phyloP scores from a whole-genome alignment of 2,329 filamentous ascomycete species.

The Aspergillus spinulosporus region DNA sequence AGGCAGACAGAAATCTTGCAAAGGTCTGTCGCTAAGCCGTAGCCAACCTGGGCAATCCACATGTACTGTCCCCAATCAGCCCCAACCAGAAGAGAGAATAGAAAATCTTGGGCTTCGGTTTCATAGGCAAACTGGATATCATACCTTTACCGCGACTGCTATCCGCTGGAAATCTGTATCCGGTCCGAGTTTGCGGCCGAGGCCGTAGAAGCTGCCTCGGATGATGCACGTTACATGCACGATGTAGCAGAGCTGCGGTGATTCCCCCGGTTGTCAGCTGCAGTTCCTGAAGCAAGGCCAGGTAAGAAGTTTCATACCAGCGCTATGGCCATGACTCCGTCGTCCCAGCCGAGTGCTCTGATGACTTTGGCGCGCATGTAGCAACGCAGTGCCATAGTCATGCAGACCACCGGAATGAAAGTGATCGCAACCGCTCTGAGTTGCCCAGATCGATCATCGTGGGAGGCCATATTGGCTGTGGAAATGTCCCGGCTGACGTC shows the following conservation, averaged over 20 bases:
- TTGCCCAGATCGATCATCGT: conserved; percentile 26
- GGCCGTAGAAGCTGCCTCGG: conserved; percentile 32
- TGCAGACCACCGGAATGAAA: conserved; percentile 30
- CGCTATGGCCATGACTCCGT: conserved; percentile 33
- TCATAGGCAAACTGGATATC: neutral
- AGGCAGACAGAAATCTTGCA: conserved; percentile 55
- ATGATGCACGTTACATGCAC: conserved; percentile 36
- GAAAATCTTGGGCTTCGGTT: no score
- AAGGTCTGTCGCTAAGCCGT: conserved; percentile 48
- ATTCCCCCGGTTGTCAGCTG: neutral
- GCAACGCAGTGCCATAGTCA: conserved; percentile 32
- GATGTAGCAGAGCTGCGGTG: conserved; percentile 25
- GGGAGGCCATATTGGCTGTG: conserved; percentile 18
- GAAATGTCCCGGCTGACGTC: neutral
- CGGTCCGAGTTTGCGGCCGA: conserved; percentile 25
- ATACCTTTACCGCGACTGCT: conserved; percentile 28
- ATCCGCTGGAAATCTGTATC: conserved; percentile 10
- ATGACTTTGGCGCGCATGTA: conserved; percentile 35
- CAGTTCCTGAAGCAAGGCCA: no score
- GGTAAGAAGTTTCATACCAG: conserved; percentile 19
- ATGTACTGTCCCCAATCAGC: conserved; percentile 33
- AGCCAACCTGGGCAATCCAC: conserved; percentile 56
- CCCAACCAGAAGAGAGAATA: no score
- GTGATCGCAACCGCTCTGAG: conserved; percentile 29
- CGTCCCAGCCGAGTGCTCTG: conserved; percentile 38